Conservation (phyloP, 768 basidiomycete species). For the Phanerodontia chrysosporium region DNA sequence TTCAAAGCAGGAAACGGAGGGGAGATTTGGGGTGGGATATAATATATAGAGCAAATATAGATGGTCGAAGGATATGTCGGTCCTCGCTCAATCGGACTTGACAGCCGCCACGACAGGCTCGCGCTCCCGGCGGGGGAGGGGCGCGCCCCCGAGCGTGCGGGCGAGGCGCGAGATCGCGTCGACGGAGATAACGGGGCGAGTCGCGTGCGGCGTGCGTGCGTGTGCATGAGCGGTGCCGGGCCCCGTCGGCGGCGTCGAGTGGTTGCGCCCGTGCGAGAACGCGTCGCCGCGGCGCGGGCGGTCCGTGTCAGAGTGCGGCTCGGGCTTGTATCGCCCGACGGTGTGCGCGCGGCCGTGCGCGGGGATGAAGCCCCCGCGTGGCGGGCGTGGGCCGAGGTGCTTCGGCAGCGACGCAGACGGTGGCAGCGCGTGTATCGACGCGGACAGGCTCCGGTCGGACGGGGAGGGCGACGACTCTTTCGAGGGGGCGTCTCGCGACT, state of each 20-base stretch:
- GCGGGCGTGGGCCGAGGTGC: constrained; percentile 28
- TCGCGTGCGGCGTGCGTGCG: constrained; percentile 38
- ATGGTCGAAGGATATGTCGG: not conserved
- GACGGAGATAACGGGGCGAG: constrained; percentile 67
- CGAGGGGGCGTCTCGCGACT: constrained; percentile 9
- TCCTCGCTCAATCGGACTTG: constrained; percentile 15
- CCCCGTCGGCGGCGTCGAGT: constrained; percentile 57
- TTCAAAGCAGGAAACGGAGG: not conserved
- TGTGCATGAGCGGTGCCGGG: constrained; percentile 30
- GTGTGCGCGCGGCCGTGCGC: constrained; percentile 57
- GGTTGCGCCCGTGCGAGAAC: constrained; percentile 47
- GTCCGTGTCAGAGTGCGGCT: constrained; percentile 36
- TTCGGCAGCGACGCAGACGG: constrained; percentile 36
- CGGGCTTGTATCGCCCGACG: constrained; percentile 42
- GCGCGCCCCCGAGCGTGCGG: constrained; percentile 48
- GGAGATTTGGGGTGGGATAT: not conserved
- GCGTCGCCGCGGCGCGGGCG: constrained; percentile 37
- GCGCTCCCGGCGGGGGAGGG: constrained; percentile 15
- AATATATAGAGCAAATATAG: not conserved
- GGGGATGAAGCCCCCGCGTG: constrained; percentile 24
- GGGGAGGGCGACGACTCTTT: constrained; percentile 25
- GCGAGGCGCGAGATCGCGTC: constrained; percentile 67
- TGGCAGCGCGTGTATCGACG: constrained; percentile 54
- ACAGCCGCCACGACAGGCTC: constrained; percentile 15
- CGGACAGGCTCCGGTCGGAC: constrained; percentile 32